phyloP scores from a whole-genome alignment of 208 protist genomes.

The Leptomonas pyrrhocoris region DNA sequence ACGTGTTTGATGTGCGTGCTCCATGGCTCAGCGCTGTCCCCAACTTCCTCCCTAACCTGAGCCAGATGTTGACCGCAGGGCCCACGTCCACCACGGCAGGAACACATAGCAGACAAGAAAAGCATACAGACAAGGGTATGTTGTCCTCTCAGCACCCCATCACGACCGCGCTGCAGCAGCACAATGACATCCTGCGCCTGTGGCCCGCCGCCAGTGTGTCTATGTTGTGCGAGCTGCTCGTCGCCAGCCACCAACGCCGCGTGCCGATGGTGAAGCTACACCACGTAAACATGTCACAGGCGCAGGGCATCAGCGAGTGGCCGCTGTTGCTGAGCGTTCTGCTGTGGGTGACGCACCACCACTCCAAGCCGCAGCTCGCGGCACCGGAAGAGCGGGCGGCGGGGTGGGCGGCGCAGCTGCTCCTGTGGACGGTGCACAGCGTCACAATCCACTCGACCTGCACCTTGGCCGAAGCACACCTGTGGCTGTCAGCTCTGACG shows the following conservation, averaged over 20 bases:
- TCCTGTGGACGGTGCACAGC: constrained; percentile 87
- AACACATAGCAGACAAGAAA: background rate
- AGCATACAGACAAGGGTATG: background rate
- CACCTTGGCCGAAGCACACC: constrained; percentile 64
- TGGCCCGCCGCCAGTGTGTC: constrained; percentile 55
- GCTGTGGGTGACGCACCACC: constrained; percentile 71
- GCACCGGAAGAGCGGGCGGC: constrained; percentile 41
- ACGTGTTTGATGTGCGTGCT: constrained; percentile 78
- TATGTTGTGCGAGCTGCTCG: constrained; percentile 75
- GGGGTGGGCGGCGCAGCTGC: constrained; percentile 73
- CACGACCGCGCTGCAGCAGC: constrained; percentile 43
- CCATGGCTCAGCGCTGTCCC: constrained; percentile 84
- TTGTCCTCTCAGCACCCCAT: constrained; percentile 30
- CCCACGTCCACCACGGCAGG: background rate
- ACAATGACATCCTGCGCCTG: constrained; percentile 43
- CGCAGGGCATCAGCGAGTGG: constrained; percentile 66
- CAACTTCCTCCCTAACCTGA: constrained; percentile 56
- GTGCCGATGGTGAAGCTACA: constrained; percentile 86
- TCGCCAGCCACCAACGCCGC: constrained; percentile 53
- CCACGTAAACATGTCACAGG: constrained; percentile 80
- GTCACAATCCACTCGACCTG: constrained; percentile 78
- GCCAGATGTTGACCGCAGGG: background rate
- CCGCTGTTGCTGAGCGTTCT: constrained; percentile 82
- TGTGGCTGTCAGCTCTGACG: constrained; percentile 67
- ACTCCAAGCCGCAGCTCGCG: background rate